Evolutionary conservation across 2,329 filamentous ascomycete genomes (phyloP).

Genomic region (Rachicladosporium sp.): DNA sequence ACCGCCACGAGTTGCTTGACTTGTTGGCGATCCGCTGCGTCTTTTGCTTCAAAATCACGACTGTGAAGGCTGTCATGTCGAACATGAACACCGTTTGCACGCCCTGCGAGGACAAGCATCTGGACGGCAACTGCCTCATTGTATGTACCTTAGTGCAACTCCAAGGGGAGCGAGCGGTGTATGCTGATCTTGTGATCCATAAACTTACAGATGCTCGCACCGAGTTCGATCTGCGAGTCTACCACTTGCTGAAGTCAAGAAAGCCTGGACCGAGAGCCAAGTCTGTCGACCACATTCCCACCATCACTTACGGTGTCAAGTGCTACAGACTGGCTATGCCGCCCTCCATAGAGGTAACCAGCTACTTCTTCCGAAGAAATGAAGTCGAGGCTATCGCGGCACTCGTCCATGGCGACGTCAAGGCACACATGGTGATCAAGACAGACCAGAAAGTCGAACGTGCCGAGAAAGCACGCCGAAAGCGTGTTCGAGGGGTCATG

Average conservation of each 20-base stretch:
- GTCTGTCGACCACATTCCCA: slow-evolving; percentile 3
- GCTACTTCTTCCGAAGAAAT: slow-evolving; percentile 5
- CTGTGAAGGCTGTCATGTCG: too few species aligned
- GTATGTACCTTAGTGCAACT: not conserved
- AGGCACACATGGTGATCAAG: slow-evolving; percentile 5
- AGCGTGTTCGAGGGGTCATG: slow-evolving; percentile 1
- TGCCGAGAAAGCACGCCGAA: not conserved
- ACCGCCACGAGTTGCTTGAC: slow-evolving; percentile 1
- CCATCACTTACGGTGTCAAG: slow-evolving; percentile 6
- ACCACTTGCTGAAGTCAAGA: slow-evolving; percentile 8
- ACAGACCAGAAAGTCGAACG: not conserved
- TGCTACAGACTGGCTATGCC: not conserved
- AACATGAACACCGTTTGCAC: too few species aligned
- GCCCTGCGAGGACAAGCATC: too few species aligned
- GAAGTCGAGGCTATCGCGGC: slow-evolving; percentile 6
- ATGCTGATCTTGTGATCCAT: too few species aligned
- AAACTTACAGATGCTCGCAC: too few species aligned
- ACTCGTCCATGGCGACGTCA: slow-evolving; percentile 7
- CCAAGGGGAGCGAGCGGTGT: too few species aligned
- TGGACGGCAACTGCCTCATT: too few species aligned
- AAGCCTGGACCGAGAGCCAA: slow-evolving; percentile 7
- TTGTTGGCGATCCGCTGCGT: not conserved
- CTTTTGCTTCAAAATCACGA: not conserved
- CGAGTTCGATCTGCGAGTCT: slow-evolving; percentile 7
- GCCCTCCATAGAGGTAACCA: not conserved